These are phyloP conservation scores for Ganoderma sinense DNA, from an alignment of 1,284 basidiomycete genomes.

Conservation along the genomic window DNA sequence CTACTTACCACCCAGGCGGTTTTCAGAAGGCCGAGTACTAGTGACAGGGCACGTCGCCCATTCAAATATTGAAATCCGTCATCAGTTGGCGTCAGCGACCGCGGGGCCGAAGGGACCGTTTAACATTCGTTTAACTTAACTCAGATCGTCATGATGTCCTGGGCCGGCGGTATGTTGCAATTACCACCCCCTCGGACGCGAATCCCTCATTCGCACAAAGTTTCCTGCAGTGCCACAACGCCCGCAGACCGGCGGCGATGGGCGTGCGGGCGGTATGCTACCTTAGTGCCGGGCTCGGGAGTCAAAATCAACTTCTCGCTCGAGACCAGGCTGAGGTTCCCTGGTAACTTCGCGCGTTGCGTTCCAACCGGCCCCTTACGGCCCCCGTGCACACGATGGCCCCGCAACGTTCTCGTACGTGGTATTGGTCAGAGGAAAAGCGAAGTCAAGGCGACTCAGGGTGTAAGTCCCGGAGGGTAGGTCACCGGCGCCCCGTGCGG, in stretches of 20 bases:
- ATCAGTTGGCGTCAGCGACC: background rate
- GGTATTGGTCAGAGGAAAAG: too few species aligned
- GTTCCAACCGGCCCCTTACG: background rate
- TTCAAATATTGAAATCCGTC: background rate
- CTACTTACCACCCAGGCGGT: too few species aligned
- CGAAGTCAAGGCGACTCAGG: too few species aligned
- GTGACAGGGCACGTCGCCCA: too few species aligned
- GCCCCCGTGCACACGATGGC: background rate
- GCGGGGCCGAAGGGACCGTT: background rate
- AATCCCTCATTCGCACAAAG: too few species aligned
- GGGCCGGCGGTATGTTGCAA: too few species aligned
- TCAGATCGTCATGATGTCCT: background rate
- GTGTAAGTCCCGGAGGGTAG: too few species aligned
- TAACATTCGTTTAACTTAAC: background rate
- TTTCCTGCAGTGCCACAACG: background rate
- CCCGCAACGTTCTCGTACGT: background rate
- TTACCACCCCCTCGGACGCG: too few species aligned
- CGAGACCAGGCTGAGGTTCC: background rate
- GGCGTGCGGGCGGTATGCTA: too few species aligned
- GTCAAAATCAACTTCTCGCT: background rate
- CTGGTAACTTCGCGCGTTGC: background rate
- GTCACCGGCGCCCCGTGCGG: too few species aligned
- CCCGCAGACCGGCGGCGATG: too few species aligned
- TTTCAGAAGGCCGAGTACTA: too few species aligned
- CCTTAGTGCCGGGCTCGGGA: background rate